Conservation (phyloP, 225 moss, liverwort and hornwort species). For the Antitrichia curtipendula region DNA sequence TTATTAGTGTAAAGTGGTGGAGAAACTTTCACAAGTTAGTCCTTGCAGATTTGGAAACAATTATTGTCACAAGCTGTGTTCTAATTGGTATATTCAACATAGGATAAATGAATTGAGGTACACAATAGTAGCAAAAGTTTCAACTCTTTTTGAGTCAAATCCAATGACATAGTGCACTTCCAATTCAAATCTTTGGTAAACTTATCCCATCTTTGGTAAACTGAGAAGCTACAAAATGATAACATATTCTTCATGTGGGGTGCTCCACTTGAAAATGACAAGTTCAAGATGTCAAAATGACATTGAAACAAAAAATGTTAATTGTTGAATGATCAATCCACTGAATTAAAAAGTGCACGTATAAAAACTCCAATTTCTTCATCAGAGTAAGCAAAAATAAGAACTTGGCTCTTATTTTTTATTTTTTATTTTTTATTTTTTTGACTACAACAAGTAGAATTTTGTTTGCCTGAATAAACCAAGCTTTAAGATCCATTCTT, state of each 20-base stretch:
- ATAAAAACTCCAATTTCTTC: background rate
- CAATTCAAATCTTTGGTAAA: background rate
- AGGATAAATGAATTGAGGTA: background rate
- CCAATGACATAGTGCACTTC: background rate
- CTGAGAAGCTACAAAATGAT: background rate
- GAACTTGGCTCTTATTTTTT: rapidly evolving
- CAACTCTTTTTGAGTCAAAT: rapidly evolving
- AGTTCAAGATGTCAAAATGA: background rate
- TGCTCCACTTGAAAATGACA: background rate
- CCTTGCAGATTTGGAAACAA: rapidly evolving
- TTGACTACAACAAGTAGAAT: background rate
- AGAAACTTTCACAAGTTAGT: background rate
- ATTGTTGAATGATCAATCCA: background rate
- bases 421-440: background rate
- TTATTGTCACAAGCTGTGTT: rapidly evolving
- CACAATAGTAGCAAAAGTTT: background rate
- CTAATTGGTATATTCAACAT: too few relatives aligned
- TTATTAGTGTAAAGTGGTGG: rapidly evolving
- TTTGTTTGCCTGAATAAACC: rapidly evolving
- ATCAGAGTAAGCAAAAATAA: rapidly evolving
- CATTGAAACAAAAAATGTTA: background rate
- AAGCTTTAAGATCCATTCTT: background rate
- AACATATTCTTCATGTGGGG: rapidly evolving
- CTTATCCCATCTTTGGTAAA: rapidly evolving
- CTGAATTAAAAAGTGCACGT: rapidly evolving